These are phyloP conservation scores for Trichoderma simmonsii DNA, from an alignment of 2,329 filamentous ascomycete species.

Conservation along the genomic window DNA sequence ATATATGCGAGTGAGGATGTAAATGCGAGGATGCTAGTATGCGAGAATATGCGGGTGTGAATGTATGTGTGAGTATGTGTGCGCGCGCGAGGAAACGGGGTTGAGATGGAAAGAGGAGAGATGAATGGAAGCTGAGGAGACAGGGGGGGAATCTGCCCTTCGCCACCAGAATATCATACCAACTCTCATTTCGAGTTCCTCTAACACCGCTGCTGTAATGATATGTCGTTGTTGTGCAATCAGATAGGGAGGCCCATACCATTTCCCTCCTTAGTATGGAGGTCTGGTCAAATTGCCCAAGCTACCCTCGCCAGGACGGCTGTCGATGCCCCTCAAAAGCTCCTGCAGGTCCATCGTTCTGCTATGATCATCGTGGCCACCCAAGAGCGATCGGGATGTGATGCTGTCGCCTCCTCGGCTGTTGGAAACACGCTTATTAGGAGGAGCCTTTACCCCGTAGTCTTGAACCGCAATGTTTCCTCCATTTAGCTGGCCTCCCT, in stretches of 20 bases:
- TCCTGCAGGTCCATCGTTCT: constrained; percentile 47
- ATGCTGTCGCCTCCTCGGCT: constrained; percentile 43
- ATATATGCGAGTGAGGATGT: neutral
- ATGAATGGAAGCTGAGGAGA: neutral
- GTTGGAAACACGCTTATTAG: constrained; percentile 36
- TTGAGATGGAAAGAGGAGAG: neutral
- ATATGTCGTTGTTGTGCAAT: neutral
- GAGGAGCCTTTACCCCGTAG: constrained; percentile 30
- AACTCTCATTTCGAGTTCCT: neutral
- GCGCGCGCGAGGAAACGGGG: neutral
- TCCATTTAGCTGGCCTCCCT: constrained; percentile 27
- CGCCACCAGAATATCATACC: neutral
- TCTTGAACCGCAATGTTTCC: constrained; percentile 36
- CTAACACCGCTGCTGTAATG: neutral
- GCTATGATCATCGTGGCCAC: constrained; percentile 31
- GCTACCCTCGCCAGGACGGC: constrained; percentile 43
- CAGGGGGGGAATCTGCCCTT: neutral
- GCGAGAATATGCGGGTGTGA: neutral
- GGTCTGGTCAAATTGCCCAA: constrained; percentile 47
- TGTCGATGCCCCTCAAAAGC: constrained; percentile 50
- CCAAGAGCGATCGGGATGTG: constrained; percentile 33
- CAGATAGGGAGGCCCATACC: neutral
- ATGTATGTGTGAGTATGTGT: neutral
- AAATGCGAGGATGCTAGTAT: neutral
- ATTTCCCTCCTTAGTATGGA: constrained; percentile 42